Evolutionary conservation across 768 basidiomycete species (phyloP), one percentile per base, ranked within the genome.

Genomic region (Suillus hirtellus): DNA sequence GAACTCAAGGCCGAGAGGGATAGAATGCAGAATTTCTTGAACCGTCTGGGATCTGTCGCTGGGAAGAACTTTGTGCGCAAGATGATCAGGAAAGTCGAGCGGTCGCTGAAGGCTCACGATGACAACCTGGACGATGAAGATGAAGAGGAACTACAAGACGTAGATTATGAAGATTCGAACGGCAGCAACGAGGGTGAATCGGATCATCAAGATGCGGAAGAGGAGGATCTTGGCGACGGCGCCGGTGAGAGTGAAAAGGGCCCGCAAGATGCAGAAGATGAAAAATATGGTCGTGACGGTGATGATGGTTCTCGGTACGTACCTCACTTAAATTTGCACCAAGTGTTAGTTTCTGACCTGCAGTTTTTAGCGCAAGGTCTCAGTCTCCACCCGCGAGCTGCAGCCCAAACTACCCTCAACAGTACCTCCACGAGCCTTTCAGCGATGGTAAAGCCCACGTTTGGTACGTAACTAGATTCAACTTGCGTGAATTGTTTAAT

Each of bases 61-160:
- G 74, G 74, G 37, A 40, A 11, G 1, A 72, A 71, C 8, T 72
- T 75, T 52, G 71, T 76, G 27, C 64, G 69, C 44, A 70, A 69
- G 47, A 61, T 74, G 64, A 42, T 75, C 52, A 63, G 64, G 58
- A 65, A 68, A 14, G 71, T 70, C 38, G 62, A 50, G 2, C 52
- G 52, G 12, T 66, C 64, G 40, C 42, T 71, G 46, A 55, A 64
- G n/a, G 5, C 27, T 24, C 44, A 55, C 17, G 52, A 47, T 3
- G 54, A 43, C 4, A 40, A 27, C 14, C 35, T 21, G 3, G 60
- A 52, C 17, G 17, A 38, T 24, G 47, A 53, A n/a, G 10, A 8
- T 21, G 58, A 63, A 31, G 60, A 60, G 3, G 47, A 65, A 12
- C 56, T 52, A 17, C 50, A 34, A n/a, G 43, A 24, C 2, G 52